Conservation (phyloP, 2,329 filamentous ascomycete species). For the Fusarium dimerum region DNA sequence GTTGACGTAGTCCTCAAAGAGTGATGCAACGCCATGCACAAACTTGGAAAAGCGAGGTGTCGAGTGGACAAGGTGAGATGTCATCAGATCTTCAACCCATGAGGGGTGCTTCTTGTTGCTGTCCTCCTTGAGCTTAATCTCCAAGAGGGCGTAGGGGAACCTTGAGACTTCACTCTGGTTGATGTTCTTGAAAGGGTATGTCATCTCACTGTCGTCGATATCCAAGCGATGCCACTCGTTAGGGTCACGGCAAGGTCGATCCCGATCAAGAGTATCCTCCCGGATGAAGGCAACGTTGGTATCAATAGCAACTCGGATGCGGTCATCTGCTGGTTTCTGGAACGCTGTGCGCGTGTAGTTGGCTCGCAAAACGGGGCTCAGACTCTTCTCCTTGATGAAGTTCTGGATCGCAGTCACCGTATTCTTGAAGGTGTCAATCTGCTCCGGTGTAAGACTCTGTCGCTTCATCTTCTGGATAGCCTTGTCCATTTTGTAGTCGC, state of each 20-base stretch:
- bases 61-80: conserved; percentile 87
- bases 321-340: conserved; percentile 90
- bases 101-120: conserved; percentile 67
- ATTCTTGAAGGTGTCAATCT: conserved; percentile 68
- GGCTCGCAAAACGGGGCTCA: conserved; percentile 84
- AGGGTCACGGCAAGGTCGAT: conserved; percentile 86
- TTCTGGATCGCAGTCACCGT: conserved; percentile 76
- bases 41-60: conserved; percentile 95
- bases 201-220: conserved; percentile 79
- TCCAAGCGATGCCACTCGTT: conserved; percentile 89
- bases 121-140: conserved; percentile 83
- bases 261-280: conserved; percentile 73
- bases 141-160: conserved; percentile 88
- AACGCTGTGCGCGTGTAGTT: conserved; percentile 95
- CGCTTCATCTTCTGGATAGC: conserved; percentile 83
- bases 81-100: conserved; percentile 92
- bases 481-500: conserved; percentile 91
- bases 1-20: conserved; percentile 97
- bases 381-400: conserved; percentile 73
- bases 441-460: conserved; percentile 65
- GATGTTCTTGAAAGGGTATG: conserved; percentile 84
- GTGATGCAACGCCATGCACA: conserved; percentile 83
- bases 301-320: conserved; percentile 89
- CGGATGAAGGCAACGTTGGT: conserved; percentile 88
- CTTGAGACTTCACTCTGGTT: conserved; percentile 88